Base-by-base conservation (phyloP, 805 yeast genomes). In the Kodamaea nitidulidarum region DNA sequence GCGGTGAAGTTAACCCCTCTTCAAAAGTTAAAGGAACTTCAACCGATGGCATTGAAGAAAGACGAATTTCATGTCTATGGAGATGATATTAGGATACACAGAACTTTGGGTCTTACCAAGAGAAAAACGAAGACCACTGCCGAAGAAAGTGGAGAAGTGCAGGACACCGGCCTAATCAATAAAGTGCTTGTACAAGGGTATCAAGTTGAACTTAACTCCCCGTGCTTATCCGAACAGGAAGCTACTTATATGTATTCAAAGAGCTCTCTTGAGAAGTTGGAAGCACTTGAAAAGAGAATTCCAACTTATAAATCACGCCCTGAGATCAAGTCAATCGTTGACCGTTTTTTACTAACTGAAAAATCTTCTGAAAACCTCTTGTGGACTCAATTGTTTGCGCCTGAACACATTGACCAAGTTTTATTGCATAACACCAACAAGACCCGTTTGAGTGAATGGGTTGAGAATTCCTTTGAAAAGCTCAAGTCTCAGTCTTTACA, bases 311-410 rank as follows among this genome's bases (percentile, higher is more conserved):
- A 33, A 9, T 14, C 40, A 5, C 12, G 36, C 18, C 45, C 51
- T 7, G 44, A 28, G 18, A 32, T 50, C 10, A 27, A 30, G 15
- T 41, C 49, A 7, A 36, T 53, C 3, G 42, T 34, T 21, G 41
- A 44, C 2, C 40, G 39, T 12, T 46, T 44, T 25, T 22, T 26
- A 10, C 7, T 4, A 9, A 7, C 4, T 9, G 28, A 2, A 14
- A 10, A 26, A 17, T 12, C 15, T 7, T 4, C 15, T 7, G 24
- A 34, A 7, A 8, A 24, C 12, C 11, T 20, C n/a, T 24, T 57
- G n/a, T 73, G 76, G 77, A 60, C 67, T 41, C 73, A 70, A 46
- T 48, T 58, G n/a, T 74, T 73, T 47, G 60, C 57, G 38, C 80
- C 81, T 2, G 44, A 42, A 2, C 32, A 45, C 1, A 53, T 62